Evolutionary conservation across 129 eudicot species (phyloP), one percentile per base, ranked within the genome.

Genomic region (Kitagawia praeruptora): DNA sequence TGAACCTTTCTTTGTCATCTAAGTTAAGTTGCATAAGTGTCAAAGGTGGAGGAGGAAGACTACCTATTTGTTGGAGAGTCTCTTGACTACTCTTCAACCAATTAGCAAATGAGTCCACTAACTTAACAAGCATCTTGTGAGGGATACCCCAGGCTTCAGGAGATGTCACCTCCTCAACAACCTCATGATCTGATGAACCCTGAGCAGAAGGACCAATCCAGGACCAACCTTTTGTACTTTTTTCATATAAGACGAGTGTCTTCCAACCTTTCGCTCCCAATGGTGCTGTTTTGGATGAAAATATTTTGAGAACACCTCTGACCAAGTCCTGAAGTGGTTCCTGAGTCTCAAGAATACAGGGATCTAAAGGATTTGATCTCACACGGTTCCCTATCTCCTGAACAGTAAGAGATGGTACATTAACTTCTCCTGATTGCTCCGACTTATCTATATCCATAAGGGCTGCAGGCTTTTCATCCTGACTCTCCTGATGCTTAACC

Each of bases 251-350:
- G 42, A 87, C 94, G 12, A 96, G 93, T 18, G 93, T 84, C 79
- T 96, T 96, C 99, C 99, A 96, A 74, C 93, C 96, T 85, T 96
- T 96, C 10, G 99, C 99, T 72, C 98, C 99, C 79, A 96, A 80
- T 40, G 99, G 99, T 13, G 99, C 95, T 49, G 97, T 28, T 67
- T 14, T 67, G 41, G 99, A 92, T 49, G 96, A 83, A 74, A 90
- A 88, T 77, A 96, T 85, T 77, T 92, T 96, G 71, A 96, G 81
- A 76, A 92, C 99, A 48, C 99, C 99, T 84, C 97, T 83, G 51
- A 96, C 85, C 80, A 96, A 82, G 84, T 96, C 99, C 79, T 89
- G 97, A 83, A 96, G 95, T 4, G 99, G 99, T 81, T 96, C 99
- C 77, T 88, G 98, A 53, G 99, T 92, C 80, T 92, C 98, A 80